Evolutionary conservation across 1,139 yeast species (phyloP).

Genomic region (Yamadazyma sp.): DNA sequence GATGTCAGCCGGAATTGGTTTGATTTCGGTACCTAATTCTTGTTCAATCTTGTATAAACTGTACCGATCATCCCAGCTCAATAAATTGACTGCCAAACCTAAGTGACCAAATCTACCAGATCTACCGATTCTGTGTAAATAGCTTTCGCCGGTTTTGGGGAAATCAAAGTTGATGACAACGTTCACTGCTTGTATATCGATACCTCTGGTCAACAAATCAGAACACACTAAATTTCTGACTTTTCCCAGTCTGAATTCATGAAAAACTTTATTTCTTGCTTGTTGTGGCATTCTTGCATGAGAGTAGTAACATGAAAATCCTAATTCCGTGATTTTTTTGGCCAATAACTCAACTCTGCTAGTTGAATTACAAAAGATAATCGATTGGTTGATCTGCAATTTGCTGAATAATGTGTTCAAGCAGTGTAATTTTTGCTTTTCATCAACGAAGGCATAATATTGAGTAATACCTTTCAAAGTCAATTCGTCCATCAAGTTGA

Average conservation of each 20-base stretch:
- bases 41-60: constrained; percentile 93
- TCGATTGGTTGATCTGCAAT: constrained; percentile 92
- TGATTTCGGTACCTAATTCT: constrained; percentile 95
- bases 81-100: constrained; percentile 94
- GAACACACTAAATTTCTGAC: constrained; percentile 97
- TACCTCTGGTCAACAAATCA: constrained; percentile 96
- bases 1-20: constrained; percentile 90
- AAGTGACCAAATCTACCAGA: constrained; percentile 98
- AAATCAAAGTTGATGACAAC: constrained; percentile 97
- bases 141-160: constrained; percentile 97
- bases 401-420: constrained; percentile 92
- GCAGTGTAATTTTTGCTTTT: constrained; percentile 92
- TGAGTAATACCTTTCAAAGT: constrained; percentile 96
- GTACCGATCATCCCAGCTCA: constrained; percentile 96
- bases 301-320: constrained; percentile 94
- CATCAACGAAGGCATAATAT: constrained; percentile 96
- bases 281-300: constrained; percentile 98
- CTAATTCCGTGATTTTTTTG: constrained; percentile 92
- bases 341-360: constrained; percentile 94
- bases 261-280: constrained; percentile 96
- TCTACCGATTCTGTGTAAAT: constrained; percentile 98
- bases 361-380: constrained; percentile 94
- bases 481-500: constrained; percentile 95
- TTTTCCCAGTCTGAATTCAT: constrained; percentile 97
- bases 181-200: constrained; percentile 97